Conservation (phyloP, 1,284 basidiomycete species). For the Ceratobasidium sp. region DNA sequence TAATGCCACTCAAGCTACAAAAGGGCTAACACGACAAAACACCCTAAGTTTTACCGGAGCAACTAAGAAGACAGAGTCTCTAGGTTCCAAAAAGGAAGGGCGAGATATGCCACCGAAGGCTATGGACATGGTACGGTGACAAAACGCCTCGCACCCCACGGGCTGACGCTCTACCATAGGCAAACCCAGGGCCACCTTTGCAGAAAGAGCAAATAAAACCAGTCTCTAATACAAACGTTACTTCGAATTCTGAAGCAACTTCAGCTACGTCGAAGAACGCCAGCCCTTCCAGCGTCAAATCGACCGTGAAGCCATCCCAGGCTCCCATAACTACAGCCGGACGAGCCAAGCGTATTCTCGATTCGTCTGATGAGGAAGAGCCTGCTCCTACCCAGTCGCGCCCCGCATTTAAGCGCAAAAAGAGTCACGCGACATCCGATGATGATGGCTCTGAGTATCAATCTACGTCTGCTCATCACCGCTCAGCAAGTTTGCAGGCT, state of each 20-base stretch:
- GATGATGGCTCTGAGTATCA: slow-evolving; percentile 15
- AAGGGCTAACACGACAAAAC: slow-evolving; percentile 15
- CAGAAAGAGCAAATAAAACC: slow-evolving; percentile 55
- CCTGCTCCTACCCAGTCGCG: not conserved
- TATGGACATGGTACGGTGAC: not conserved
- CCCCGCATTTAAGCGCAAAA: slow-evolving; percentile 31
- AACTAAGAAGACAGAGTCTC: slow-evolving; percentile 45
- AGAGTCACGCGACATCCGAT: slow-evolving; percentile 20
- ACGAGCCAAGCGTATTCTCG: slow-evolving; percentile 26
- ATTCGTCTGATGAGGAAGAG: slow-evolving; percentile 35
- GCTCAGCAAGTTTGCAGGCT: slow-evolving; percentile 59
- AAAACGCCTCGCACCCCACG: not conserved
- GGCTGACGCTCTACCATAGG: not conserved
- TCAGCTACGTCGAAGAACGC: not conserved
- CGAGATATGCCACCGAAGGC: not conserved
- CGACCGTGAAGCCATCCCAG: slow-evolving; percentile 46
- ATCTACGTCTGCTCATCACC: slow-evolving; percentile 54
- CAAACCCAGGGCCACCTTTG: slow-evolving; percentile 47
- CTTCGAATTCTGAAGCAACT: not conserved
- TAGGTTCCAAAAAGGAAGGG: not conserved
- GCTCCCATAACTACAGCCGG: not conserved
- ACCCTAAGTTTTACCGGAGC: slow-evolving; percentile 16
- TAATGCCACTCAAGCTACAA: not conserved
- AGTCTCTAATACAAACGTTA: slow-evolving; percentile 38
- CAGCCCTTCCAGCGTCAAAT: slow-evolving; percentile 45